Percentiles rank a stretch among this genome's conserved stretches.
phyloP scores from a whole-genome alignment of 2,329 filamentous ascomycete genomes.

The Penicillium sp. region DNA sequence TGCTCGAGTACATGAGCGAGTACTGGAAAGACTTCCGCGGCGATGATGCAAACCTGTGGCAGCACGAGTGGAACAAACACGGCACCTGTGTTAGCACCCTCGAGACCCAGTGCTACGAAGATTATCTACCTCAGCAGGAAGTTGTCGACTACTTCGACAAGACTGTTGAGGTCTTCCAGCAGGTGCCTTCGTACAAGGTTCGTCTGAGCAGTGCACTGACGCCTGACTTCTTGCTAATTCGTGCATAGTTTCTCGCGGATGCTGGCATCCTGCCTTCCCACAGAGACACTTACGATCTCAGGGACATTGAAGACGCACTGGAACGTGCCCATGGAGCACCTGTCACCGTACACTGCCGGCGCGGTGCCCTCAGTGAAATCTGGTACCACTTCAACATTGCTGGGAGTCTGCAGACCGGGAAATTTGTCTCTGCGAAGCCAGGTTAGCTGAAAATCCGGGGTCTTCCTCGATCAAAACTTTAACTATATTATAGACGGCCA shows the following conservation, averaged over 20 bases:
- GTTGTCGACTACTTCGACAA: constrained; percentile 67
- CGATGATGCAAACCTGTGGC: constrained; percentile 64
- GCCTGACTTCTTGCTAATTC: too few relatives aligned
- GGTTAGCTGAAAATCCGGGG: constrained; percentile 24
- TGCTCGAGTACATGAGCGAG: constrained; percentile 64
- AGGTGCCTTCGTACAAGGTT: constrained; percentile 62
- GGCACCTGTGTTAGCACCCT: constrained; percentile 72
- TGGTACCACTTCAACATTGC: constrained; percentile 64
- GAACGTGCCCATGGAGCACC: constrained; percentile 52
- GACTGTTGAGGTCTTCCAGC: constrained; percentile 64
- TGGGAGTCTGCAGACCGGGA: constrained; percentile 42
- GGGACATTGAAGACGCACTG: constrained; percentile 60
- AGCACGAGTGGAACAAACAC: constrained; percentile 73
- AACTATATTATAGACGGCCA: constrained; percentile 47
- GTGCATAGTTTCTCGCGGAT: constrained; percentile 51
- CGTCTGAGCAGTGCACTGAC: too few relatives aligned
- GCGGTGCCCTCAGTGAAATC: constrained; percentile 51
- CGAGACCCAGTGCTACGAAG: constrained; percentile 62
- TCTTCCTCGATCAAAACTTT: background rate
- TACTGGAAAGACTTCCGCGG: constrained; percentile 71
- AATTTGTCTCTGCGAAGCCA: constrained; percentile 35
- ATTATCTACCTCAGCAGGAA: constrained; percentile 61
- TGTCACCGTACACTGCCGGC: constrained; percentile 58
- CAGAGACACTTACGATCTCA: constrained; percentile 57
- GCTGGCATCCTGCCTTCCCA: constrained; percentile 58